Base-by-base conservation (phyloP, 768 basidiomycete species). In the Lentinula boryana region DNA sequence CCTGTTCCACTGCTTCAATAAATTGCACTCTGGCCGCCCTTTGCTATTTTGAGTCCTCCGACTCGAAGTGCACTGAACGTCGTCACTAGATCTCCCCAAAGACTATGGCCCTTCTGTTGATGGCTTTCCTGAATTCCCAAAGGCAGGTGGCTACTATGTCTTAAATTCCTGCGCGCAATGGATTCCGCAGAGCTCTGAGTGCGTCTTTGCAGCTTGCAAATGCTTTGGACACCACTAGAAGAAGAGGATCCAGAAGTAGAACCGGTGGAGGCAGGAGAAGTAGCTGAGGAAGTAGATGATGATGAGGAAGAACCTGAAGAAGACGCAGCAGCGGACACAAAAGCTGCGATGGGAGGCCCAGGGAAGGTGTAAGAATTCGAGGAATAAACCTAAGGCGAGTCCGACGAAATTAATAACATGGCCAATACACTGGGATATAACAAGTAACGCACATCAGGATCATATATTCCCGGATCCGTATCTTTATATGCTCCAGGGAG, bases 401-500 rank as follows among this genome's bases (percentile, higher is more conserved):
- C 6, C 4, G 23, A 41, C 40, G 27, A 61, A 33, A 46, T 65
- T 62, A 12, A 61, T 31, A 61, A 63, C 63, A 33, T 62, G 62
- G 60, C 63, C 16, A 2, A 63, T 60, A 15, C 58, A 60, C 27
- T 27, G 40, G 38, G 33, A 15, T 21, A 27, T 31, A 40, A 6
- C 9, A 1, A 8, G 2, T n/a, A 15, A 41, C 73, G 63, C 64
- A 80, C 81, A 44, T 73, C 68, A n/a, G 79, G 77, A 62, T 78
- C 83, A 61, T 82, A 82, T 69, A 92, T 86, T 51, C 89, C 89
- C 4, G 88, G 84, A 64, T 91, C 88, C 38, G 67, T 77, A 68
- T 88, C 85, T 27, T 69, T 79, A 74, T 92, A 92, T 16, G 81
- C 89, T 31, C 89, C 90, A 1, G 91, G 90, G 63, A 91, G 76